Percentiles rank a stretch among this genome's conserved stretches.
These are phyloP conservation scores for Trichosporon sp. DNA, from an alignment of 1,284 basidiomycete genomes.

Conservation along the genomic window DNA sequence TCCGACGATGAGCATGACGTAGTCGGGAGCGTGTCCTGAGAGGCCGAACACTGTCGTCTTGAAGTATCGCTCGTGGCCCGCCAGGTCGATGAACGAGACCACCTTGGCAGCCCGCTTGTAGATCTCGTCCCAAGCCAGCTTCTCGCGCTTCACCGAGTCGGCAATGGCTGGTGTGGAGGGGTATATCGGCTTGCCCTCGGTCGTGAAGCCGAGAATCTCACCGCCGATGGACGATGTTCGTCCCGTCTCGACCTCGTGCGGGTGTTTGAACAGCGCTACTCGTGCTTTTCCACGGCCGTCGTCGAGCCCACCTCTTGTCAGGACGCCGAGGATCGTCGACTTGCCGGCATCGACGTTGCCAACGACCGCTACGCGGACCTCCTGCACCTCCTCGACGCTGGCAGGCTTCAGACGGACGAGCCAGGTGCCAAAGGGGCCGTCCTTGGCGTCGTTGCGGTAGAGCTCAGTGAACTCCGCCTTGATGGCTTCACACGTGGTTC, in stretches of 20 bases:
- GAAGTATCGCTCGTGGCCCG: slow-evolving; percentile 73
- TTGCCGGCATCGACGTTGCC: slow-evolving; percentile 86
- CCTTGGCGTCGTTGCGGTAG: slow-evolving; percentile 23
- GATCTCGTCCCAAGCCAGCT: slow-evolving; percentile 94
- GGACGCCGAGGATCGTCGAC: slow-evolving; percentile 75
- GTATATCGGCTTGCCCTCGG: slow-evolving; percentile 67
- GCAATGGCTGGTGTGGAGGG: slow-evolving; percentile 57
- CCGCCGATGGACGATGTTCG: slow-evolving; percentile 91
- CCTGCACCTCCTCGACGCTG: slow-evolving; percentile 53
- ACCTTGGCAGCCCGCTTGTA: slow-evolving; percentile 85
- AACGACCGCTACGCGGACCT: slow-evolving; percentile 90
- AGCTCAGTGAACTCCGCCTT: slow-evolving; percentile 41
- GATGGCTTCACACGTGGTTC: slow-evolving; percentile 22
- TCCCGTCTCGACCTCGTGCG: slow-evolving; percentile 95
- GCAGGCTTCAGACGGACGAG: slow-evolving; percentile 39
- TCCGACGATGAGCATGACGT: slow-evolving; percentile 92
- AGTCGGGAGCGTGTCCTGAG: slow-evolving; percentile 89
- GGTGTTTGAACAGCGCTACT: slow-evolving; percentile 88
- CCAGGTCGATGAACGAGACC: slow-evolving; percentile 88
- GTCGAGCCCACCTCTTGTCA: slow-evolving; percentile 70
- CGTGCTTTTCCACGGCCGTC: slow-evolving; percentile 92
- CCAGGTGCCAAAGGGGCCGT: slow-evolving; percentile 34
- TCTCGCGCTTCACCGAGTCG: slow-evolving; percentile 67
- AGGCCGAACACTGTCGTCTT: slow-evolving; percentile 92
- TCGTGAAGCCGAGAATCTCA: slow-evolving; percentile 86